Base-by-base conservation (phyloP, 2,329 filamentous ascomycete species). In the Penicillium sp. region DNA sequence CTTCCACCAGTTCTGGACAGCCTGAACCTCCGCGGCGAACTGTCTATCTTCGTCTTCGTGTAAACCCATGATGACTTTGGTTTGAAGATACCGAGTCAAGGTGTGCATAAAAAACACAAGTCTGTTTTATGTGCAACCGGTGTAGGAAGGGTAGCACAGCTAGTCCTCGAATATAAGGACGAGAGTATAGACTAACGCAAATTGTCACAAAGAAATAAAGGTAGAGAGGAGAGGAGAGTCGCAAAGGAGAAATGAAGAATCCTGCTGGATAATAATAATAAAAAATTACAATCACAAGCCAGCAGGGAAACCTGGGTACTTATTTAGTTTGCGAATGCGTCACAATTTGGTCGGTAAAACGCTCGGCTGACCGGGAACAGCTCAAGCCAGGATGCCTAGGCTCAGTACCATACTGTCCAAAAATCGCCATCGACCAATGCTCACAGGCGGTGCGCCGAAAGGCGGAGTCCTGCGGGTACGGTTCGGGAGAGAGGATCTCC, bases 1-100 rank as follows among this genome's bases (percentile, higher is more conserved):
- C 51, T 81, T 83, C 94, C 94, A 99, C 94, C 94, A 99, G 75
- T 89, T 79, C 84, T 97, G 90, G 65, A 97, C 88, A 64, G 89
- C 86, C 68, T 88, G 85, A 57, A 97, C 91, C 73, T 99, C 94
- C 64, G 88, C 83, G 69, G 85, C 82, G 78, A 89, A 96, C 69
- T 87, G 78, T 67, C 89, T 75, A 75, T 92, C 87, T 69, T 92
- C 88, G 23, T 88, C 83, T 55, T 89, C 85, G 59, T 79, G 60
- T 43, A 69, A 71, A 64, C 73, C 66, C 75, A 79, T 79, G 46
- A 42, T 62, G 61, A 41, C 44, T 62, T 59, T 60, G 56, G 44
- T 62, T 59, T 60, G 55, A 45, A 62, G 52, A 49, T 45, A 48
- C 53, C 29, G 53, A 49, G 25, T 27, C 37, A 42, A 49, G 44